A percentile compares a stretch with the other conserved stretches of the same genome.
Conservation (phyloP, 1,284 basidiomycete species). For the Microbotryum intermedium region DNA sequence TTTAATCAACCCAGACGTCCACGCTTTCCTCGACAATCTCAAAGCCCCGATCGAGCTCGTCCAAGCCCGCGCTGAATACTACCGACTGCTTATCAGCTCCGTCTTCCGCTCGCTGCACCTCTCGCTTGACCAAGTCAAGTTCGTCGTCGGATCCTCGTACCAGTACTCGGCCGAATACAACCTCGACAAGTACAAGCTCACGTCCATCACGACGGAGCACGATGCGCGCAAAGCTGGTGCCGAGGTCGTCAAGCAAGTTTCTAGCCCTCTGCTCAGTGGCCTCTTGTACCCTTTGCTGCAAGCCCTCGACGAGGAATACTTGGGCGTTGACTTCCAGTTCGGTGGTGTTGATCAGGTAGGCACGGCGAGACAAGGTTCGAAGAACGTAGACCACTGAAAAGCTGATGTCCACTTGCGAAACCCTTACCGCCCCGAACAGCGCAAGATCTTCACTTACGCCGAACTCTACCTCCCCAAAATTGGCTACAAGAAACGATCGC, state of each 20-base stretch:
- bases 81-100: conserved; percentile 68
- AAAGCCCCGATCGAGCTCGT: conserved; percentile 96
- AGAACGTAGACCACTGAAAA: not conserved
- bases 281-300: conserved; percentile 94
- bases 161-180: conserved; percentile 88
- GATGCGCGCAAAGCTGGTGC: conserved; percentile 99
- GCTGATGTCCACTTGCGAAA: too few species aligned
- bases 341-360: conserved; percentile 91
- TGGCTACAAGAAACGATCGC: conserved; percentile 89
- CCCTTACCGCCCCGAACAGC: conserved; percentile 45
- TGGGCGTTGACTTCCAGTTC: conserved; percentile 94
- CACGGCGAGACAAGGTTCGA: not conserved
- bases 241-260: conserved; percentile 97
- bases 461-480: conserved; percentile 88
- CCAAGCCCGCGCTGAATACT: conserved; percentile 80
- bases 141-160: conserved; percentile 85
- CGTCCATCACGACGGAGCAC: conserved; percentile 82
- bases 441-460: conserved; percentile 98
- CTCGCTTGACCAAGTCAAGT: conserved; percentile 70
- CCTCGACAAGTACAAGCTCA: conserved; percentile 87
- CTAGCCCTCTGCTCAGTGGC: conserved; percentile 80
- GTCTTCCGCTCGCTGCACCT: conserved; percentile 86
- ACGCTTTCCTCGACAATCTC: conserved; percentile 95
- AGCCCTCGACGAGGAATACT: conserved; percentile 94
- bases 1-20: conserved; percentile 57